Evolutionary conservation across 139 green algal genomes (phyloP).

Genomic region (Chlamydomonas sphaeroides): DNA sequence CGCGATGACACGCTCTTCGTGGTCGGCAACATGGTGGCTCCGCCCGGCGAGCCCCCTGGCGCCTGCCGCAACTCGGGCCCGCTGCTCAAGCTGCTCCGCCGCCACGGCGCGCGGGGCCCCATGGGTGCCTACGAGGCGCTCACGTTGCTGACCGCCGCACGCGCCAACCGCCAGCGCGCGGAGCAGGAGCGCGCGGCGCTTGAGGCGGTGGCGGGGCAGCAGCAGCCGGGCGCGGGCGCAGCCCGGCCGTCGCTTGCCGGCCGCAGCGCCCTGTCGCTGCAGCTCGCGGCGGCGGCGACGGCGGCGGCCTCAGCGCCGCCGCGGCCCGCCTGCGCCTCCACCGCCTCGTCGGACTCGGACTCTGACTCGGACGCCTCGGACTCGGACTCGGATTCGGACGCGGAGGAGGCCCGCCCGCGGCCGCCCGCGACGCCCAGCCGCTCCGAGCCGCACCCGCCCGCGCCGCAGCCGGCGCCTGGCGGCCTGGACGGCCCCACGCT

Average conservation of each 20-base stretch:
- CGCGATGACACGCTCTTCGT: constrained; percentile 9
- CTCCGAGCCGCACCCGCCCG: neutral
- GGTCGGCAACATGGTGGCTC: constrained; percentile 23
- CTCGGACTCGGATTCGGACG: neutral
- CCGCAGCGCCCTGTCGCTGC: constrained; percentile 14
- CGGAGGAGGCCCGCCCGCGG: neutral
- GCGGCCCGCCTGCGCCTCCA: neutral
- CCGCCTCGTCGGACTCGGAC: neutral
- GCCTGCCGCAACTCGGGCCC: neutral
- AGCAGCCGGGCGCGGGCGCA: neutral
- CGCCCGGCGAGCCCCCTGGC: neutral
- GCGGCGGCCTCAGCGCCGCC: neutral
- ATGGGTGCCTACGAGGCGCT: constrained; percentile 30
- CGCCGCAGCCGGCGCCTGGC: too few relatives aligned
- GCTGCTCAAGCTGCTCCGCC: constrained; percentile 19
- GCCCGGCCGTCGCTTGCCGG: neutral
- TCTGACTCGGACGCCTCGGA: neutral
- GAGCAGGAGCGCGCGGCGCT: neutral
- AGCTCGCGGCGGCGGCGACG: neutral
- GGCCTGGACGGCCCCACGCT: neutral
- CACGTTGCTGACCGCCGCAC: constrained; percentile 11
- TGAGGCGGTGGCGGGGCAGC: neutral
- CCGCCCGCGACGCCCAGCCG: neutral
- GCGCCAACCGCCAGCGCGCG: neutral
- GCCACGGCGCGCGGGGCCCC: constrained; percentile 12